Conservation (phyloP, 2,329 filamentous ascomycete genomes). For the Hysterium pulicare region DNA sequence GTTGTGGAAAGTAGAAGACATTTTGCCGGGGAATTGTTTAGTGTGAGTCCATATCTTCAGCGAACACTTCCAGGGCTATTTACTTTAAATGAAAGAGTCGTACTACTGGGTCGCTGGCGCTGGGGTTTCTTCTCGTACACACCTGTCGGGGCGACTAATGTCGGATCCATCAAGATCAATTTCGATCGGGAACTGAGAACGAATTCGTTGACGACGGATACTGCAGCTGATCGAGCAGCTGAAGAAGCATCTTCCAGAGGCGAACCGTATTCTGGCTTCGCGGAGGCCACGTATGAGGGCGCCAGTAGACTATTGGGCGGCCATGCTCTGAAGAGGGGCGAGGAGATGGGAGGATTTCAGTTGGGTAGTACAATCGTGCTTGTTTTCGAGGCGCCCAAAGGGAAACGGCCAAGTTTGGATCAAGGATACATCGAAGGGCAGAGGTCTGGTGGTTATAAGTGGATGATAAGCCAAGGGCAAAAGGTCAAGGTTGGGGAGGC, state of each 20-base stretch:
- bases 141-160: conserved; percentile 94
- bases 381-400: conserved; percentile 89
- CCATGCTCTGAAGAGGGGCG: conserved; percentile 77
- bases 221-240: conserved; percentile 80
- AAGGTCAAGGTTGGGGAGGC: conserved; percentile 85
- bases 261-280: conserved; percentile 84
- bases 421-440: conserved; percentile 55
- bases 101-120: conserved; percentile 88
- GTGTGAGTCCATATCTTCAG: conserved; percentile 91
- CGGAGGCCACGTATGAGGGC: conserved; percentile 81
- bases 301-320: conserved; percentile 77
- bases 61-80: conserved; percentile 90
- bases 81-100: conserved; percentile 93
- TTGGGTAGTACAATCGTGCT: conserved; percentile 92
- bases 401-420: conserved; percentile 53
- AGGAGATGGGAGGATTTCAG: conserved; percentile 98
- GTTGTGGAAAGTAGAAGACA: conserved; percentile 93
- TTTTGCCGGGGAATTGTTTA: conserved; percentile 94
- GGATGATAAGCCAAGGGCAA: conserved; percentile 84
- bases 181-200: conserved; percentile 93
- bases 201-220: conserved; percentile 89
- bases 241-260: conserved; percentile 72
- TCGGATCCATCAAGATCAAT: conserved; percentile 94
- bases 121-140: conserved; percentile 97
- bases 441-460: conserved; percentile 70